phyloP scores from a whole-genome alignment of 2,329 filamentous ascomycete genomes.

The Tolypocladium album region DNA sequence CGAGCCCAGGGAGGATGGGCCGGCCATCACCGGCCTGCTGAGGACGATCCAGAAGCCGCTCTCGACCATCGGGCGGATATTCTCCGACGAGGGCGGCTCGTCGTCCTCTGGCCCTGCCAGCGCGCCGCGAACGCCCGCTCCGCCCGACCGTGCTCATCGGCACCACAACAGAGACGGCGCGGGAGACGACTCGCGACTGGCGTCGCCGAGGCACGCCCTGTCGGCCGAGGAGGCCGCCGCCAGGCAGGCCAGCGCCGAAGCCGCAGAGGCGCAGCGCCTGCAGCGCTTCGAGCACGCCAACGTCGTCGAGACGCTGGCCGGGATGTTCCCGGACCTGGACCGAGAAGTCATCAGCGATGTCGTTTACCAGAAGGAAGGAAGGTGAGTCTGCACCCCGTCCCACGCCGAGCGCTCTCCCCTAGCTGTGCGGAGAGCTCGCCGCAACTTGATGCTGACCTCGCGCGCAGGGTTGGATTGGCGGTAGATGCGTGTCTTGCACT shows the following conservation, averaged over 20 bases:
- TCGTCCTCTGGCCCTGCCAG: conserved; percentile 20
- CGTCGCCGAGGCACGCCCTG: conserved; percentile 32
- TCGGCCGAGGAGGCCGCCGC: conserved; percentile 82
- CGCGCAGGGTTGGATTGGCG: conserved; percentile 63
- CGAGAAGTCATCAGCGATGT: conserved; percentile 94
- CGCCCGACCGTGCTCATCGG: conserved; percentile 19
- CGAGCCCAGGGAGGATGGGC: conserved; percentile 56
- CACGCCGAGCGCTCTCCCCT: background rate
- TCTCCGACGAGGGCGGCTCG: conserved; percentile 55
- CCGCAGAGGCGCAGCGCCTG: conserved; percentile 74
- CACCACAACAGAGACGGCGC: conserved; percentile 11
- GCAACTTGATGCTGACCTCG: conserved; percentile 1
- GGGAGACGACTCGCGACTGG: conserved; percentile 14
- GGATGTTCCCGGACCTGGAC: conserved; percentile 96
- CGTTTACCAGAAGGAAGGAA: conserved; percentile 87
- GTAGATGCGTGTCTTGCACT: conserved; percentile 77
- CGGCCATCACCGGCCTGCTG: conserved; percentile 74
- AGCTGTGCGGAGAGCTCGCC: no score
- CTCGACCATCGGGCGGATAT: conserved; percentile 87
- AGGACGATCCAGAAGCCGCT: conserved; percentile 86
- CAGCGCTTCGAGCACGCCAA: conserved; percentile 78
- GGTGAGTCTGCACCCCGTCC: conserved; percentile 43
- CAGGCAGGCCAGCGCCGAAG: conserved; percentile 80
- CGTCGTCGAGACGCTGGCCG: conserved; percentile 84
- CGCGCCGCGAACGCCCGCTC: conserved; percentile 25